A percentile compares a stretch with the other conserved stretches of the same genome.
Conservation (phyloP, 2,329 filamentous ascomycete species). For the Chaetomiaceae sp. region DNA sequence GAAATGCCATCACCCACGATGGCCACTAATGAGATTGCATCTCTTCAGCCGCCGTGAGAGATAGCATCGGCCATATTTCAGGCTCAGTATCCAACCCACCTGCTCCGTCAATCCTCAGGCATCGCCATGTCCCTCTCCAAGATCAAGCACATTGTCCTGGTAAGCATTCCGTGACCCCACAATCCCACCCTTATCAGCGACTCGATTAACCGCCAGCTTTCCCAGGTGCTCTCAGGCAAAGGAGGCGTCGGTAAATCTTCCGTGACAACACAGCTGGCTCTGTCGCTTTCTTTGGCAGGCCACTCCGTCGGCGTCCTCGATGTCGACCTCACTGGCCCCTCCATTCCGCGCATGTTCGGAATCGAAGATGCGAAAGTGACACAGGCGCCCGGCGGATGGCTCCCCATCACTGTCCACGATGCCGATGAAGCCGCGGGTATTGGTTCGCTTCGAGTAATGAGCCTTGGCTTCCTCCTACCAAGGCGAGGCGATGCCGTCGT, state of each 20-base stretch:
- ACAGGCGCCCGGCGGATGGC: conserved; percentile 87
- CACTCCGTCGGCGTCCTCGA: conserved; percentile 92
- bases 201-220: conserved; percentile 4
- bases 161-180: conserved; percentile 19
- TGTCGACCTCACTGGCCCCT: conserved; percentile 92
- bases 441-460: conserved; percentile 78
- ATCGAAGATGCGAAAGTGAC: conserved; percentile 86
- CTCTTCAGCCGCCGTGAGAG: conserved; percentile 16
- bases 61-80: background rate
- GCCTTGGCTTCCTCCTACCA: conserved; percentile 82
- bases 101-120: background rate
- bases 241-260: conserved; percentile 97
- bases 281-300: conserved; percentile 80
- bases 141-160: conserved; percentile 73
- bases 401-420: conserved; percentile 79
- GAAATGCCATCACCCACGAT: background rate
- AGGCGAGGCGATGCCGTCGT: conserved; percentile 87
- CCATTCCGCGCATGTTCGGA: conserved; percentile 90
- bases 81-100: background rate
- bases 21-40: background rate
- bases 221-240: conserved; percentile 82
- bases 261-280: conserved; percentile 91
- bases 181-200: background rate
- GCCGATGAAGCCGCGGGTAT: conserved; percentile 47
- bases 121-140: conserved; percentile 59